Percentiles rank a stretch among this genome's conserved stretches.
Evolutionary conservation across 257 asterid species (phyloP).

Genomic region (Salvia miltiorrhiza): DNA sequence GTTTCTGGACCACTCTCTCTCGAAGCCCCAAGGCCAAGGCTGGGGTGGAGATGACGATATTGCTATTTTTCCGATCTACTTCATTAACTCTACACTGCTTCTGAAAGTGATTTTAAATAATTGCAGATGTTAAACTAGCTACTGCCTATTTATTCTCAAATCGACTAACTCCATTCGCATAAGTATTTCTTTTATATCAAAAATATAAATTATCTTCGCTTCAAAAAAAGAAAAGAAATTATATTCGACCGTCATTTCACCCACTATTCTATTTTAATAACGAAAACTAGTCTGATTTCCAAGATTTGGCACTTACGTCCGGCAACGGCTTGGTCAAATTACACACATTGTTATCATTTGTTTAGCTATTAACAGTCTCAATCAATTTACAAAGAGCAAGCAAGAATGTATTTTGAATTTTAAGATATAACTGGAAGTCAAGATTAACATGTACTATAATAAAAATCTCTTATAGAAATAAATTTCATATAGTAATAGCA

Average conservation of each 20-base stretch:
- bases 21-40: conserved; percentile 24
- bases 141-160: too few species aligned
- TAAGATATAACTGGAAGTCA: too few species aligned
- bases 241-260: too few species aligned
- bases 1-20: conserved; percentile 7
- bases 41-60: conserved; percentile 11
- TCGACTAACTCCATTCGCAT: too few species aligned
- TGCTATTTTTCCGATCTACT: not conserved
- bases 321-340: not conserved
- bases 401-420: too few species aligned
- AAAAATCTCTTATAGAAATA: too few species aligned
- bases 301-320: not conserved
- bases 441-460: too few species aligned
- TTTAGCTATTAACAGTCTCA: not conserved
- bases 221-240: too few species aligned
- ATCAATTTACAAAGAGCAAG: not conserved
- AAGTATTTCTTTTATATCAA: too few species aligned
- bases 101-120: not conserved
- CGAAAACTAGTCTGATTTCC: not conserved
- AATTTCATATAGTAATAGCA: too few species aligned
- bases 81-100: not conserved
- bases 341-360: not conserved
- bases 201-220: too few species aligned
- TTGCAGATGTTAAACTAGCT: not conserved
- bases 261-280: not conserved